Percentiles rank a stretch among this genome's conserved stretches.
These are phyloP conservation scores for Colletotrichum caudatum DNA, from an alignment of 2,329 filamentous ascomycete genomes.

Conservation along the genomic window DNA sequence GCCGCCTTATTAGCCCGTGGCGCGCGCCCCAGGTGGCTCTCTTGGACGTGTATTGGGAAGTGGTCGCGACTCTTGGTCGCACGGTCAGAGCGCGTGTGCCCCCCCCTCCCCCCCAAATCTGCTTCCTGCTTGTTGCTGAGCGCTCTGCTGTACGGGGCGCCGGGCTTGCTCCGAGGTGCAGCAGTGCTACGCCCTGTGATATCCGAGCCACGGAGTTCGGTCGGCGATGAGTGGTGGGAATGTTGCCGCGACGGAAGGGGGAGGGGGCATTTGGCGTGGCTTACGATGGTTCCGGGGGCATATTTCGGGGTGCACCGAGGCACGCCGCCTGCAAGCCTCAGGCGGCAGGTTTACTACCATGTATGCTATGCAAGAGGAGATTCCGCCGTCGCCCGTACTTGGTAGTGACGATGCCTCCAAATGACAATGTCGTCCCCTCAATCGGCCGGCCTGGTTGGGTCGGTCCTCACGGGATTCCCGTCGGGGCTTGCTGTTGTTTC, in stretches of 20 bases:
- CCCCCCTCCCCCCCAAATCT: no score
- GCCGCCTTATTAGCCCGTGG: neutral
- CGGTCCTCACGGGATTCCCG: neutral
- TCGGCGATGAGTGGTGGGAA: slow-evolving; percentile 22
- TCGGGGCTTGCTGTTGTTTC: neutral
- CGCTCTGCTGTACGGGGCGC: neutral
- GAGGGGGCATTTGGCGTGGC: slow-evolving; percentile 1
- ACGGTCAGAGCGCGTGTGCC: neutral
- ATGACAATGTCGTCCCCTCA: neutral
- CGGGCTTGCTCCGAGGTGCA: neutral
- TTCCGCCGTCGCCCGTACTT: neutral
- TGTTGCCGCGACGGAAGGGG: neutral
- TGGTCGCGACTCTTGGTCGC: neutral
- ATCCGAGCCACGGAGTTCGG: neutral
- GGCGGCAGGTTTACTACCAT: neutral
- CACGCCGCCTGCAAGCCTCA: neutral
- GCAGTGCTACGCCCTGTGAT: neutral
- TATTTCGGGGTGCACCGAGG: neutral
- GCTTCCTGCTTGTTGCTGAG: neutral
- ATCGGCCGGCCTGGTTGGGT: neutral
- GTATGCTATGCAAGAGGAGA: neutral
- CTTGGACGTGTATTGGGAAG: neutral
- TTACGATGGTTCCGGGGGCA: neutral
- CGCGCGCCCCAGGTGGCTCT: slow-evolving; percentile 15
- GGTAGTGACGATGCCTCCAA: neutral